phyloP scores from a whole-genome alignment of 1,284 basidiomycete genomes.

The Vanrija sp. region DNA sequence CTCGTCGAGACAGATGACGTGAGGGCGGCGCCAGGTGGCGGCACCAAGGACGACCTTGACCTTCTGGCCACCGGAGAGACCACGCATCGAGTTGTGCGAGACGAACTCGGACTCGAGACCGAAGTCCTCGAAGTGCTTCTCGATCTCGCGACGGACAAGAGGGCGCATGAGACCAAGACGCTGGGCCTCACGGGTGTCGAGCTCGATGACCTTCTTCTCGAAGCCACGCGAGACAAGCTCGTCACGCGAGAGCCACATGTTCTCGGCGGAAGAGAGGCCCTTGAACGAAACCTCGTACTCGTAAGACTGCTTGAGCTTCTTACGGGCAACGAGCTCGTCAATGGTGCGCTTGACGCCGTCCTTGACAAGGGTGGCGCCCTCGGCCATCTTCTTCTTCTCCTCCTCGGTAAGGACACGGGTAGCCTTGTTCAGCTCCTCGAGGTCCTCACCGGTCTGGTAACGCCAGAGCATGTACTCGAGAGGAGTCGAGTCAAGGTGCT shows the following conservation, averaged over 20 bases:
- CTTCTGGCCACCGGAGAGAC: slow-evolving; percentile 91
- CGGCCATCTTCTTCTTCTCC: slow-evolving; percentile 94
- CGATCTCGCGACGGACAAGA: slow-evolving; percentile 94
- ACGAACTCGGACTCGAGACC: slow-evolving; percentile 81
- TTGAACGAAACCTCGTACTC: slow-evolving; percentile 97
- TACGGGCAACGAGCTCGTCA: slow-evolving; percentile 84
- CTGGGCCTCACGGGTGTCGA: slow-evolving; percentile 96
- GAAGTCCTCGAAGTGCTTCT: slow-evolving; percentile 90
- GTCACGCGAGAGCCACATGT: slow-evolving; percentile 93
- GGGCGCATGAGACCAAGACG: slow-evolving; percentile 92
- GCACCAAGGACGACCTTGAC: slow-evolving; percentile 99
- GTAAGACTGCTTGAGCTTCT: slow-evolving; percentile 99
- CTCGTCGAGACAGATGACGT: slow-evolving; percentile 96
- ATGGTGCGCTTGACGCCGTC: slow-evolving; percentile 94
- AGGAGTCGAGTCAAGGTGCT: slow-evolving; percentile 96
- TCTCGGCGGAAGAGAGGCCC: slow-evolving; percentile 85
- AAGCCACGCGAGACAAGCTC: slow-evolving; percentile 96
- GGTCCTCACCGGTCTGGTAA: slow-evolving; percentile 98
- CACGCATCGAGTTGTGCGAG: slow-evolving; percentile 95
- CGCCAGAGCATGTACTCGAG: slow-evolving; percentile 99
- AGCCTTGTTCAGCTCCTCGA: slow-evolving; percentile 93
- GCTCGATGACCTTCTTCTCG: slow-evolving; percentile 97
- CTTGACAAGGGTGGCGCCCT: slow-evolving; percentile 76
- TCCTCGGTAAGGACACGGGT: slow-evolving; percentile 80
- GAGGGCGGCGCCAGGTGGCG: slow-evolving; percentile 96